These are phyloP conservation scores for Yamagishiella unicocca DNA, from an alignment of 139 green algal genomes.

Conservation along the genomic window DNA sequence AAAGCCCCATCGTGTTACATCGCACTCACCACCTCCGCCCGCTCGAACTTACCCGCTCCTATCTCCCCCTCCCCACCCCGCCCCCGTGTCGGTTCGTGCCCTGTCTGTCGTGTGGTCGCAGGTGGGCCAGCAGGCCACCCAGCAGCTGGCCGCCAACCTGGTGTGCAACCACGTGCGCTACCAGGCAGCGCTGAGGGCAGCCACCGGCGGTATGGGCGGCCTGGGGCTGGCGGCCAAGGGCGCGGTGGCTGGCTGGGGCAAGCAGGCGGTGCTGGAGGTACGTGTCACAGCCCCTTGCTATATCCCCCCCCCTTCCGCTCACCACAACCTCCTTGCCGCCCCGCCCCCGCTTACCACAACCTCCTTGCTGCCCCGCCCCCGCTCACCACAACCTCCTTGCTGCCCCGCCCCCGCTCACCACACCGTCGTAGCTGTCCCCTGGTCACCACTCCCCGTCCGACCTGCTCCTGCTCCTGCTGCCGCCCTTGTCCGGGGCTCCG, in stretches of 20 bases:
- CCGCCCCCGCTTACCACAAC: neutral
- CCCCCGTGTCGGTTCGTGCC: no score
- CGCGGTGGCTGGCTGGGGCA: constrained; percentile 44
- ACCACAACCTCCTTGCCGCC: neutral
- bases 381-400: neutral
- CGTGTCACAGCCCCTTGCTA: neutral
- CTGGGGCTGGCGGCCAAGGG: constrained; percentile 34
- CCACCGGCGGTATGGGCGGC: neutral
- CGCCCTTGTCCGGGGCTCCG: no score
- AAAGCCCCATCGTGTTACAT: no score
- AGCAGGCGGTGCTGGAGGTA: constrained; percentile 58
- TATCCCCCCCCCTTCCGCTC: neutral
- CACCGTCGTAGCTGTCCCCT: no score
- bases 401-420: no score
- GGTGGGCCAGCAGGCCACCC: constrained; percentile 54
- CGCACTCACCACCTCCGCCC: no score
- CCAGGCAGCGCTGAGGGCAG: constrained; percentile 52
- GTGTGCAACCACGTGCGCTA: constrained; percentile 64
- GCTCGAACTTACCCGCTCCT: no score
- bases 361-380: no score
- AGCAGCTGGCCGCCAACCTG: constrained; percentile 69
- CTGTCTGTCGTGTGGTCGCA: no score
- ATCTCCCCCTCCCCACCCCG: no score
- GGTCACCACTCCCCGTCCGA: no score
- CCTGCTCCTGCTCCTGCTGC: no score